Conservation (phyloP, 2,329 filamentous ascomycete genomes). For the Neonectria sp. region DNA sequence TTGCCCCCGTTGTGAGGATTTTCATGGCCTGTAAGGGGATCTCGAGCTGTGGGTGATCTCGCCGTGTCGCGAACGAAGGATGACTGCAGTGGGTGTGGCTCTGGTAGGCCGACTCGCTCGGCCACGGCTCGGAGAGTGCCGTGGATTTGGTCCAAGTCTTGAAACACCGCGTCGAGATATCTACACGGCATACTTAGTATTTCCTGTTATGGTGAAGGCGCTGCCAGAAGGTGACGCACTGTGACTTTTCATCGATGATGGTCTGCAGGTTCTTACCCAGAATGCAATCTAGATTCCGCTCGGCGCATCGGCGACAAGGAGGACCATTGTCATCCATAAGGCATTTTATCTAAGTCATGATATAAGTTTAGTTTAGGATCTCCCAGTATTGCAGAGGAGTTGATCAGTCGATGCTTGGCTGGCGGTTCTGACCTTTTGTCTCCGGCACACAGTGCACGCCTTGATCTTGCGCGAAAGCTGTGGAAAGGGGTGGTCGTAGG, state of each 20-base stretch:
- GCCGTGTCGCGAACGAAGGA: slow-evolving; percentile 10
- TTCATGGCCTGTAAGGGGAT: slow-evolving; percentile 7
- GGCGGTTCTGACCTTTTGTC: slow-evolving; percentile 15
- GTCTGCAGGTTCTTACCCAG: slow-evolving; percentile 58
- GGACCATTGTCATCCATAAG: slow-evolving; percentile 55
- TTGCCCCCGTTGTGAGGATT: slow-evolving; percentile 2
- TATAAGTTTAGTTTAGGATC: not conserved
- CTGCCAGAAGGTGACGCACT: slow-evolving; percentile 39
- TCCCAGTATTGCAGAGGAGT: too few species aligned
- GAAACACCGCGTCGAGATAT: slow-evolving; percentile 29
- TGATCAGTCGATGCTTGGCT: not conserved
- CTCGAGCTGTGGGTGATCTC: slow-evolving; percentile 14
- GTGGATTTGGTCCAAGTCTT: slow-evolving; percentile 27
- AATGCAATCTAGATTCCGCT: slow-evolving; percentile 53
- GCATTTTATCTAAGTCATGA: slow-evolving; percentile 53
- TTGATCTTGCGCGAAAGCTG: slow-evolving; percentile 20
- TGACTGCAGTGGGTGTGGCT: slow-evolving; percentile 14
- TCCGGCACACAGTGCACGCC: slow-evolving; percentile 22
- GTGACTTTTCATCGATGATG: slow-evolving; percentile 55
- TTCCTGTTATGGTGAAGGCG: too few species aligned
- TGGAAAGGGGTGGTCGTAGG: slow-evolving; percentile 23
- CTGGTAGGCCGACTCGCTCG: slow-evolving; percentile 21
- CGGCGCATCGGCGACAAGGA: slow-evolving; percentile 54
- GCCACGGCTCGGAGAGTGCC: slow-evolving; percentile 21
- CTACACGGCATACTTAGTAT: not conserved